Percentiles rank a stretch among this genome's conserved stretches.
These are phyloP conservation scores for Russula ochroleuca DNA, from an alignment of 768 basidiomycete species.

Conservation along the genomic window DNA sequence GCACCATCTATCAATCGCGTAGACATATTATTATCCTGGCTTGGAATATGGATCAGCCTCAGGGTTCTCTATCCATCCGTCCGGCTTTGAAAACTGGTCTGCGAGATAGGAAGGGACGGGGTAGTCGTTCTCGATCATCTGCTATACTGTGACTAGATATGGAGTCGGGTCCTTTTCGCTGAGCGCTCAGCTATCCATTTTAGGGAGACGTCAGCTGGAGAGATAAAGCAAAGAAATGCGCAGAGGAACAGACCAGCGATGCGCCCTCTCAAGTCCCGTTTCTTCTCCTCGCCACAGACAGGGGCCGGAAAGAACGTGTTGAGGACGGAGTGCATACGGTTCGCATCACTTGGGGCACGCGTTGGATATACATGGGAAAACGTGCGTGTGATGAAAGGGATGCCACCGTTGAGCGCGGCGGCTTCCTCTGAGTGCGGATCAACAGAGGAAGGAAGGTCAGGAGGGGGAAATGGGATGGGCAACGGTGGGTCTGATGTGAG, in stretches of 20 bases:
- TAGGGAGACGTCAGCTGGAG: neutral
- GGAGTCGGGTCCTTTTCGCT: constrained; percentile 61
- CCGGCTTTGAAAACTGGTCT: constrained; percentile 57
- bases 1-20: constrained; percentile 93
- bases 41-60: constrained; percentile 36
- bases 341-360: constrained; percentile 84
- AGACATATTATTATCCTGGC: constrained; percentile 45
- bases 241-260: constrained; percentile 36
- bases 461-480: neutral
- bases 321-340: constrained; percentile 80
- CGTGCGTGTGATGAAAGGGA: constrained; percentile 67
- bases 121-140: constrained; percentile 95
- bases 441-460: constrained; percentile 28
- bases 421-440: constrained; percentile 26
- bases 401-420: constrained; percentile 31
- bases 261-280: constrained; percentile 49
- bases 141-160: constrained; percentile 71
- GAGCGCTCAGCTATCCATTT: constrained; percentile 51
- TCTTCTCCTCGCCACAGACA: constrained; percentile 75
- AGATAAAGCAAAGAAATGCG: neutral
- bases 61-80: constrained; percentile 83
- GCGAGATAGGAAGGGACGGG: constrained; percentile 83
- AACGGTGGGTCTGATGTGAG: constrained; percentile 38
- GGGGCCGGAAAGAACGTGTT: constrained; percentile 79
- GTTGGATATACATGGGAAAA: constrained; percentile 95